Conservation (phyloP, 805 yeast genomes). For the Ogataea ramenticola region DNA sequence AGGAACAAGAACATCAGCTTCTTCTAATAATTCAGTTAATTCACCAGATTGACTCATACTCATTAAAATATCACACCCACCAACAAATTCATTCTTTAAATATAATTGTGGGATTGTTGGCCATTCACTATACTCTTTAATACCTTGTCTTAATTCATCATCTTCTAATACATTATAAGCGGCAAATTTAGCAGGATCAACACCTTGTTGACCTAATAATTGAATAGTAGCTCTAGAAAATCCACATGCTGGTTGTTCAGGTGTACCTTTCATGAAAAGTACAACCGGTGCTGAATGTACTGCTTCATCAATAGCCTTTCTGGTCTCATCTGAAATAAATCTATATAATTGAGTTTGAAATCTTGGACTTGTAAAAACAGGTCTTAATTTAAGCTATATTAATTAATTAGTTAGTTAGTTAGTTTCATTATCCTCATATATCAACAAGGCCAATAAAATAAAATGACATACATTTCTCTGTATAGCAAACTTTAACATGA, state of each 20-base stretch:
- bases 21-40: constrained; percentile 74
- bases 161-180: constrained; percentile 96
- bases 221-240: constrained; percentile 93
- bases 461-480: neutral
- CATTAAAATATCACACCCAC: constrained; percentile 94
- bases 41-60: constrained; percentile 92
- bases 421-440: too few relatives aligned
- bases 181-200: constrained; percentile 92
- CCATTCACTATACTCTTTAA: constrained; percentile 94
- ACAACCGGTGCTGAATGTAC: constrained; percentile 90
- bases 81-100: constrained; percentile 84
- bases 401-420: neutral
- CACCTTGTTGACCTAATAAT: constrained; percentile 92
- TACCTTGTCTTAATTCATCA: constrained; percentile 87
- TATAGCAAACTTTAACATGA: neutral
- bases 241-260: constrained; percentile 97
- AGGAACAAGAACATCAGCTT: constrained; percentile 71
- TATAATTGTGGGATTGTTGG: constrained; percentile 98
- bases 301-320: constrained; percentile 79
- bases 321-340: constrained; percentile 69
- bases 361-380: neutral
- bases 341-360: constrained; percentile 5
- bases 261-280: constrained; percentile 97
- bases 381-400: neutral
- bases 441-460: too few relatives aligned